Conservation (phyloP, 208 protist species). For the Leishmania major region DNA sequence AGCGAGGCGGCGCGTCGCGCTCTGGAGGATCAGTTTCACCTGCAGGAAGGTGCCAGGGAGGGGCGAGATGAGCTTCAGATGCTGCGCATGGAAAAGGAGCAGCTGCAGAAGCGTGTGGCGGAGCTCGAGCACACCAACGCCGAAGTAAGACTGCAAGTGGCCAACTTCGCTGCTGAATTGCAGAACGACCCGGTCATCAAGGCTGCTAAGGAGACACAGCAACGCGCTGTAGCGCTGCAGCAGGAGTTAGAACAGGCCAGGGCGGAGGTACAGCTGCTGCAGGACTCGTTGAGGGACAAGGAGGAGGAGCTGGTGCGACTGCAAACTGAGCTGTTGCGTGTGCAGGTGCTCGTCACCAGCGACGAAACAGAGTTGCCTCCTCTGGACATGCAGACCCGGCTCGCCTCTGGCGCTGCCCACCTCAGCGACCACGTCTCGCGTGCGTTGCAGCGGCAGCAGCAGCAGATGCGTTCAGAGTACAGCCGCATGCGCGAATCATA, state of each 20-base stretch:
- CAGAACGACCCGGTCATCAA: conserved; percentile 84
- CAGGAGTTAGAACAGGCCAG: conserved; percentile 52
- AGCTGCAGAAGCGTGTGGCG: conserved; percentile 62
- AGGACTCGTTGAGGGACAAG: conserved; percentile 55
- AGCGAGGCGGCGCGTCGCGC: conserved; percentile 83
- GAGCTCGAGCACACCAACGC: conserved; percentile 84
- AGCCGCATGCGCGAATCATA: conserved; percentile 51
- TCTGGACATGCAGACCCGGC: conserved; percentile 1
- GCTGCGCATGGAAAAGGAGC: conserved; percentile 72
- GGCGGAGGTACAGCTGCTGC: conserved; percentile 48
- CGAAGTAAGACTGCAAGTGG: conserved; percentile 77
- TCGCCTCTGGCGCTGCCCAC: not conserved
- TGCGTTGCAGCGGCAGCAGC: conserved; percentile 32
- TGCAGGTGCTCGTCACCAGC: conserved; percentile 37
- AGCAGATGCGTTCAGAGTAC: conserved; percentile 47
- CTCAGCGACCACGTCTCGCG: conserved; percentile 32
- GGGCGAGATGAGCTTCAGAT: conserved; percentile 42
- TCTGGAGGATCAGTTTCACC: conserved; percentile 75
- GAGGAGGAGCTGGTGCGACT: conserved; percentile 75
- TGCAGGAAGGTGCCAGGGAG: conserved; percentile 50
- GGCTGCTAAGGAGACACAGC: conserved; percentile 75
- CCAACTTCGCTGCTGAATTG: conserved; percentile 86
- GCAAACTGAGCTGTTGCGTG: conserved; percentile 73
- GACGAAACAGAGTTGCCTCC: conserved; percentile 6
- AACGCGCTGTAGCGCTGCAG: conserved; percentile 62